Base-by-base conservation (phyloP, 1,139 yeast species). In the Yamadazyma epiphylla region DNA sequence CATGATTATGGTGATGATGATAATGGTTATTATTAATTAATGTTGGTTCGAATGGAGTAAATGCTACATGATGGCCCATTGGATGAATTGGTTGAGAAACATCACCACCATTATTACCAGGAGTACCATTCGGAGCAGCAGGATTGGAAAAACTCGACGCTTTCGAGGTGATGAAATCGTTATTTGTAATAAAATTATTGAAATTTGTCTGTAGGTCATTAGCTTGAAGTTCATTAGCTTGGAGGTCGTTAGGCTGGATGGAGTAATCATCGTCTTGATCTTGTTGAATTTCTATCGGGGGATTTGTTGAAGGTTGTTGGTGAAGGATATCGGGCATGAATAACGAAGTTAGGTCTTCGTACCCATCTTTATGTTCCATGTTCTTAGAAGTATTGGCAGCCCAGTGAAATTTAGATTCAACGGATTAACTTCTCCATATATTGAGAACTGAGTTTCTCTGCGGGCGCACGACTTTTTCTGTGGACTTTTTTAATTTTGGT, bases 291-390 rank as follows among this genome's bases (percentile, higher is more conserved):
- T 19, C 15, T 13, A 5, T 13, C 9, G 20, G 20, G 9, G 20
- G 10, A 7, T 17, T 7, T 4, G 28, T 24, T 16, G 11, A 19
- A 12, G 16, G 21, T 20, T 30, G 35, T 8, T 53, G 61, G 30
- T 59, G 64, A 21, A 65, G 51, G 16, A 64, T 58, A 30, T 67
- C 73, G 4, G 72, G 72, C 22, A 67, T 46, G 31, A 67, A 67
- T 30, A 67, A 52, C 19, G 71, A 58, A 25, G 71, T 63, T 28
- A 67, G 51, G 45, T 67, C 74, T 36, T 66, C 71, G 26, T 59
- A 54, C 20, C 54, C 44, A 5, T 23, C 12, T 7, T 12, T 23
- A 5, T 13, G 23, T 10, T 21, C 13, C 23, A 12, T 23, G 25
- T 5, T 23, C 10, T 17, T 17, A 17, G 19, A 17, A n/a, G n/a